These are phyloP conservation scores for Trichoderma oligosporum DNA, from an alignment of 2,329 filamentous ascomycete species.

Conservation along the genomic window DNA sequence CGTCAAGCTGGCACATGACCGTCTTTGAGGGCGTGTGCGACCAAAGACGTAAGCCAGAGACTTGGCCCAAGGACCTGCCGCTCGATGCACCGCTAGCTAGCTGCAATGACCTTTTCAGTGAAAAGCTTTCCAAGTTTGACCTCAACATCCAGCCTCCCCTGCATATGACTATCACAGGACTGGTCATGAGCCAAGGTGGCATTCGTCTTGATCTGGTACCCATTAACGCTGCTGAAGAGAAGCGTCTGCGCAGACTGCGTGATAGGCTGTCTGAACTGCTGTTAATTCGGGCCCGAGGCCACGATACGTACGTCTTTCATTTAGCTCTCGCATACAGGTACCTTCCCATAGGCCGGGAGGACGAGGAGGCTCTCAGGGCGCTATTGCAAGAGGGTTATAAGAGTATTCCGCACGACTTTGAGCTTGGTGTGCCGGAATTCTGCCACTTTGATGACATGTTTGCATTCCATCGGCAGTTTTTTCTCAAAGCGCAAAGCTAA, in stretches of 20 bases:
- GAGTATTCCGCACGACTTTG: neutral
- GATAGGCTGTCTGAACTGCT: neutral
- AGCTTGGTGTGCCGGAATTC: neutral
- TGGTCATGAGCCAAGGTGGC: neutral
- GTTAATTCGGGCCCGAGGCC: neutral
- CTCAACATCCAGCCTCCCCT: neutral
- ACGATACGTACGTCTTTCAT: slow-evolving; percentile 1
- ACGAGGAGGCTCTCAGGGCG: neutral
- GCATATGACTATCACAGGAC: neutral
- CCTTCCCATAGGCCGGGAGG: neutral
- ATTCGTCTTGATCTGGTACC: neutral
- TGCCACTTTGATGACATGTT: slow-evolving; percentile 1
- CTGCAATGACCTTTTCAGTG: neutral
- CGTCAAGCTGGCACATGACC: neutral
- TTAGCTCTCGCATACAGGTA: neutral
- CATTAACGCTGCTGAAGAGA: neutral
- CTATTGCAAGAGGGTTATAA: neutral
- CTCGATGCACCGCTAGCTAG: neutral
- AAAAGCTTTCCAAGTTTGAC: neutral
- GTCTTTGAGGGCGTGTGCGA: slow-evolving; percentile 4
- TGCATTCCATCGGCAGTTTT: neutral
- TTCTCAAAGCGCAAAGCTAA: neutral
- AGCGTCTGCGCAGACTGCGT: neutral
- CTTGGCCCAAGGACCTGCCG: neutral
- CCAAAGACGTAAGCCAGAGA: neutral